These are phyloP conservation scores for Durusdinium trenchii DNA, from an alignment of 73 alveolate species.

Conservation along the genomic window DNA sequence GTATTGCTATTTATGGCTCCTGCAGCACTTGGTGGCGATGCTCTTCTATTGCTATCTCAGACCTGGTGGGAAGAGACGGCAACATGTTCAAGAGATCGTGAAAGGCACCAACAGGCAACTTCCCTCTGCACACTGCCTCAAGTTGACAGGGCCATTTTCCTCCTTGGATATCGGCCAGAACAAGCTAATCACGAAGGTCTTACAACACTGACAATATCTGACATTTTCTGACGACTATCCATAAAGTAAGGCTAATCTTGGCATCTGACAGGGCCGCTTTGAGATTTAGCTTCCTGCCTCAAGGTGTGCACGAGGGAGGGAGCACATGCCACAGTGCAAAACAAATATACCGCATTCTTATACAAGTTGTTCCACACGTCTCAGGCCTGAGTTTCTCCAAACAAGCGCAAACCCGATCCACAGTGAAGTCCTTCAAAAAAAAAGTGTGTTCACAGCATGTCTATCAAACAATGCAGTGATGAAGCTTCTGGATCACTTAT, in stretches of 20 bases:
- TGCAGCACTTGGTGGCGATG: not conserved
- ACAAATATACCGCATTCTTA: not conserved
- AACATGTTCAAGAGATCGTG: not conserved
- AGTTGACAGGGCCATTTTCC: not conserved
- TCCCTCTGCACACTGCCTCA: not conserved
- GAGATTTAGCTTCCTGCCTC: not conserved
- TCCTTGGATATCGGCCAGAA: too few species aligned
- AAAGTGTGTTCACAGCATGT: too few species aligned
- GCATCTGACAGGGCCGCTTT: not conserved
- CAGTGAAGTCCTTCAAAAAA: not conserved
- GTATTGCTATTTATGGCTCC: not conserved
- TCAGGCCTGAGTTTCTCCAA: not conserved
- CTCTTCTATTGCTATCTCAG: not conserved
- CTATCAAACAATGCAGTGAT: too few species aligned
- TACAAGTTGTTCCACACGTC: not conserved
- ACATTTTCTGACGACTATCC: too few species aligned
- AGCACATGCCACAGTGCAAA: not conserved
- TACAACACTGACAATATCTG: too few species aligned
- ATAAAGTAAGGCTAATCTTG: not conserved
- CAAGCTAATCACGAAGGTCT: too few species aligned
- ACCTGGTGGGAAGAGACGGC: not conserved
- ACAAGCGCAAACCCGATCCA: conserved; percentile 1
- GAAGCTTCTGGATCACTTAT: too few species aligned
- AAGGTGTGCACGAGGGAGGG: not conserved
- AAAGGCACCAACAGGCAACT: not conserved